Base-by-base conservation (phyloP, 257 asterid genomes). In the Gynochthodes officinalis region DNA sequence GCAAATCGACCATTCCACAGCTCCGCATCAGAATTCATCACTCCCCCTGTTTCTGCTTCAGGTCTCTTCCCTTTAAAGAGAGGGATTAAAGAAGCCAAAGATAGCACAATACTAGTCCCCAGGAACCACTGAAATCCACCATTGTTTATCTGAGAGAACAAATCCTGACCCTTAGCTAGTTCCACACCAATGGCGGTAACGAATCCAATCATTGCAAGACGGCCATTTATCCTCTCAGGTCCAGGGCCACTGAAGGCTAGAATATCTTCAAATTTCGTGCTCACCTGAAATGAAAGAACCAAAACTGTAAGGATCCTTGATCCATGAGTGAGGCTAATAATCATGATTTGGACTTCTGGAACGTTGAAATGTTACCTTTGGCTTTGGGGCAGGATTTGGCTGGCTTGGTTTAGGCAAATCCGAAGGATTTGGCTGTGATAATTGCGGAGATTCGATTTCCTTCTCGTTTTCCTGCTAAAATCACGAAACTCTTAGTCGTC, bases 1-100 rank as follows among this genome's bases (percentile, higher is more conserved):
- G 98, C 98, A 40, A 87, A 76, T 81, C 97, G 81, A 0, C 98
- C 98, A 53, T 93, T 93, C 96, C 90, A 89, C 13, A 90, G 70
- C 76, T 92, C 97, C 0, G 93, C 94, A 57, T 92, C 82, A 0
- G 96, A 85, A 1, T 78, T 79, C 90, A 92, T 84, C 57, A 92
- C 1, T 0, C 73, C 83, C 0, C 37, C 76, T 4, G 94, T 80
- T 48, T 80, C 79, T 0, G 93, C 80, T 27, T 92, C 96, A 7
- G 81, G 88, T 0, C 83, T 80, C 0, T 82, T 86, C 8, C 97
- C 96, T 72, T 76, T 79, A 27, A 85, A 79, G 72, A 89, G 27
- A 5, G 97, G 97, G 15, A 92, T 70, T 73, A 92, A 49, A 0
- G 97, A 92, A 3, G 97, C 96, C 66, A 75, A 10, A 0, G 96